These are phyloP conservation scores for Ulmus americana DNA, from an alignment of 331 rosid genomes.

Conservation along the genomic window DNA sequence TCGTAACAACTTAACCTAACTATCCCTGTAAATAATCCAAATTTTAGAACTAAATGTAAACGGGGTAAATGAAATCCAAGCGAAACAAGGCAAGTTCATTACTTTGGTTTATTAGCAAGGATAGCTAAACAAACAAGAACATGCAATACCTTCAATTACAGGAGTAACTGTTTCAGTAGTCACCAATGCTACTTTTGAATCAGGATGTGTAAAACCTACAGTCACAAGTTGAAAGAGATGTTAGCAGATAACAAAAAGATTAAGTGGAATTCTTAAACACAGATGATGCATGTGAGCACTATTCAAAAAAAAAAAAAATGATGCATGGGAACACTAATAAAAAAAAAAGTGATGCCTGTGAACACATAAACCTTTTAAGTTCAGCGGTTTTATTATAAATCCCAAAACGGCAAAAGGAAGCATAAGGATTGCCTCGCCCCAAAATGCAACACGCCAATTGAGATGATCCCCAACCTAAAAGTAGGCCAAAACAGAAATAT, in stretches of 20 bases:
- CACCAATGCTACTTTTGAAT: slow-evolving; percentile 32
- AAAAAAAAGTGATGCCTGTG: slow-evolving; percentile 17
- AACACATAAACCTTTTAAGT: slow-evolving; percentile 54
- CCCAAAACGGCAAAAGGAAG: slow-evolving; percentile 87
- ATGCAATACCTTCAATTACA: slow-evolving; percentile 52
- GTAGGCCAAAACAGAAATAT: slow-evolving; percentile 10
- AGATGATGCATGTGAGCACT: slow-evolving; percentile 20
- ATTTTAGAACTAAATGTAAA: no score
- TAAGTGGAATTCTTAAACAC: slow-evolving; percentile 8
- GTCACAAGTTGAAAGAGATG: slow-evolving; percentile 21
- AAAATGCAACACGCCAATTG: slow-evolving; percentile 82
- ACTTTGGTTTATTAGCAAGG: not conserved
- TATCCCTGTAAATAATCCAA: no score
- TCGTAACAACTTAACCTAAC: no score
- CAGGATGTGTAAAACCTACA: slow-evolving; percentile 55
- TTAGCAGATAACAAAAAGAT: not conserved
- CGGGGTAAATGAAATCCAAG: no score
- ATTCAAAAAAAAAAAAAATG: no score
- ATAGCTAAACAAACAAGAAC: not conserved
- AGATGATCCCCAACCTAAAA: slow-evolving; percentile 62
- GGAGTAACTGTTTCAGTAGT: slow-evolving; percentile 38
- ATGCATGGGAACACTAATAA: no score
- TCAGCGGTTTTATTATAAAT: slow-evolving; percentile 71
- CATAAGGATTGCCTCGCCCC: slow-evolving; percentile 82
- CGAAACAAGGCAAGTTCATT: not conserved